A percentile compares a stretch with the other conserved stretches of the same genome.
Conservation (phyloP, 441 rosid genomes). For the Syzygium malaccense region DNA sequence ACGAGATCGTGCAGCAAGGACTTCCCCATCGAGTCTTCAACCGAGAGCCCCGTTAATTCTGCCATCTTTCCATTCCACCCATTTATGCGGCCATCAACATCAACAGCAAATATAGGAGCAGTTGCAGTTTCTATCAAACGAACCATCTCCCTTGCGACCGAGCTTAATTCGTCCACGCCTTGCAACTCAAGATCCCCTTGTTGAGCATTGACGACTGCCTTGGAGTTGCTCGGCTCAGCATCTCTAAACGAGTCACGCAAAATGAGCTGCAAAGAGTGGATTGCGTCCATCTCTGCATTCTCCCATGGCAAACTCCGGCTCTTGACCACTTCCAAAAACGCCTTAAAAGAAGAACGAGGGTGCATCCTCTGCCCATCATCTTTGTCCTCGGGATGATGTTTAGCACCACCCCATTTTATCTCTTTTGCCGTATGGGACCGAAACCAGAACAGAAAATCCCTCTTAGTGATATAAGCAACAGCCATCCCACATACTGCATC, state of each 20-base stretch:
- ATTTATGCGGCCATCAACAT: constrained; percentile 64
- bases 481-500: constrained; percentile 98
- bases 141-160: constrained; percentile 98
- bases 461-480: constrained; percentile 78
- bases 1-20: constrained; percentile 75
- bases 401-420: constrained; percentile 98
- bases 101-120: constrained; percentile 92
- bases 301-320: constrained; percentile 91
- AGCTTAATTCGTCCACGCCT: constrained; percentile 80
- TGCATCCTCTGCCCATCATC: constrained; percentile 95
- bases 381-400: constrained; percentile 93
- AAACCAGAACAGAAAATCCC: constrained; percentile 89
- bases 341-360: constrained; percentile 93
- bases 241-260: constrained; percentile 81
- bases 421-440: constrained; percentile 90
- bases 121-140: constrained; percentile 95
- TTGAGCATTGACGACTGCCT: constrained; percentile 43
- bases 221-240: constrained; percentile 58
- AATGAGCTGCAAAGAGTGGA: constrained; percentile 92
- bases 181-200: constrained; percentile 50
- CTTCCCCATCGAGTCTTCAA: constrained; percentile 96
- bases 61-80: constrained; percentile 97
- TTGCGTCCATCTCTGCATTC: constrained; percentile 95
- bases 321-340: constrained; percentile 94
- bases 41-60: constrained; percentile 76